phyloP scores from a whole-genome alignment of 352 stramenopile species.

The Pythium pyrilobum region DNA sequence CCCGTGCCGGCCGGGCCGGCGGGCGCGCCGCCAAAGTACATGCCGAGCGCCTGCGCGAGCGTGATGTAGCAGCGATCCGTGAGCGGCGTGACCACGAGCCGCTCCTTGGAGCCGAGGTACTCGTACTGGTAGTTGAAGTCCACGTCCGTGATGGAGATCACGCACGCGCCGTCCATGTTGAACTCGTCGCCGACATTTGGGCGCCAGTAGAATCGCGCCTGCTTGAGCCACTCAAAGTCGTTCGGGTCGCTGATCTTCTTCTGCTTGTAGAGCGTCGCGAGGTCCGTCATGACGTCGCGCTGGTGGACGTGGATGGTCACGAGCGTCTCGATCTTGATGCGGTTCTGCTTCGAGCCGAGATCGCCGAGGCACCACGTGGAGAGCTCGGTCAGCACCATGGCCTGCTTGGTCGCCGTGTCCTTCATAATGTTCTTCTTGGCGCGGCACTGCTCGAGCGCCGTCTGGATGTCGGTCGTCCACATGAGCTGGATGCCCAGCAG shows the following conservation, averaged over 20 bases:
- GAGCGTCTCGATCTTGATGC: slow-evolving; percentile 97
- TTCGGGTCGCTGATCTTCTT: slow-evolving; percentile 97
- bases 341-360: slow-evolving; percentile 94
- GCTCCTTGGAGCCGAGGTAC: slow-evolving; percentile 96
- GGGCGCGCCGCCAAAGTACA: slow-evolving; percentile 97
- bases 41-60: slow-evolving; percentile 94
- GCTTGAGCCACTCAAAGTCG: slow-evolving; percentile 99
- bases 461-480: slow-evolving; percentile 96
- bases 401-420: slow-evolving; percentile 94
- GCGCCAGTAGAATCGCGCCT: slow-evolving; percentile 98
- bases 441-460: slow-evolving; percentile 91
- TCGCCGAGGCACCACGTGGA: slow-evolving; percentile 96
- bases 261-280: slow-evolving; percentile 90
- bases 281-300: slow-evolving; percentile 95
- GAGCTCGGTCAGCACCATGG: slow-evolving; percentile 91
- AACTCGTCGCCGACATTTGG: slow-evolving; percentile 92
- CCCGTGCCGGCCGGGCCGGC: slow-evolving; percentile 94
- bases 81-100: slow-evolving; percentile 95
- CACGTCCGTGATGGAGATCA: slow-evolving; percentile 97
- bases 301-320: slow-evolving; percentile 99
- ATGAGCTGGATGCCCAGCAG: slow-evolving; percentile 96
- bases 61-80: slow-evolving; percentile 98
- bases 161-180: slow-evolving; percentile 91
- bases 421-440: slow-evolving; percentile 98
- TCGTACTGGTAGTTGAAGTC: slow-evolving; percentile 99